Conservation (phyloP, 1,284 basidiomycete genomes). For the Apiotrichum veenhuisii region DNA sequence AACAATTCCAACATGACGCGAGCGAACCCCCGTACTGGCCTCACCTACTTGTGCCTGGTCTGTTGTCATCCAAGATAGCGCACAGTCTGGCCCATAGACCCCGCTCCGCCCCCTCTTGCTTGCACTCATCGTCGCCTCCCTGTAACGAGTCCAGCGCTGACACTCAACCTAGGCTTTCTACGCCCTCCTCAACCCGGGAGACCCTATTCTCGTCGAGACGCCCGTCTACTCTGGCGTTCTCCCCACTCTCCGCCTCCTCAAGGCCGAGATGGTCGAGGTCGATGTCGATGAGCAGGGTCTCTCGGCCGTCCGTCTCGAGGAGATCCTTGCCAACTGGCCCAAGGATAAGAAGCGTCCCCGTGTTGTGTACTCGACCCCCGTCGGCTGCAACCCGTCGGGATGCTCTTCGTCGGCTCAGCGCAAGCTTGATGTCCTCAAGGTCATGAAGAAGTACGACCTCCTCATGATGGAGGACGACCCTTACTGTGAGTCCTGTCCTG, state of each 20-base stretch:
- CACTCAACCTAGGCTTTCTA: conserved; percentile 53
- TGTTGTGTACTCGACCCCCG: conserved; percentile 61
- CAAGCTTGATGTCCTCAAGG: conserved; percentile 69
- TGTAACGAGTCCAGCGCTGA: neutral
- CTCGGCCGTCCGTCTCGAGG: conserved; percentile 60
- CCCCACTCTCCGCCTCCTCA: conserved; percentile 36
- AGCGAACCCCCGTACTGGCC: too few relatives aligned
- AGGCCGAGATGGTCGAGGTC: conserved; percentile 65
- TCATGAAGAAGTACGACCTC: conserved; percentile 72
- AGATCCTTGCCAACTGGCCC: conserved; percentile 73
- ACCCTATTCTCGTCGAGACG: conserved; percentile 76
- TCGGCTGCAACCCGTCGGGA: conserved; percentile 79
- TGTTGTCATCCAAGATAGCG: too few relatives aligned
- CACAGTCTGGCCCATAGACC: too few relatives aligned
- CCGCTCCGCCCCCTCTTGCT: neutral
- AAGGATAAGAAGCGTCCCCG: conserved; percentile 68
- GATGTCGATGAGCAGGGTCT: conserved; percentile 76
- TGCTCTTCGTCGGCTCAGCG: conserved; percentile 69
- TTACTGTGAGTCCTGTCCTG: conserved; percentile 60
- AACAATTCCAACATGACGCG: too few relatives aligned
- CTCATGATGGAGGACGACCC: conserved; percentile 85
- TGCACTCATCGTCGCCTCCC: neutral
- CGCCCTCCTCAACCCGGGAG: conserved; percentile 70
- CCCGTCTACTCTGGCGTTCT: conserved; percentile 68
- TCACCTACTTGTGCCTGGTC: too few relatives aligned